Base-by-base conservation (phyloP, 805 yeast genomes). In the Suhomyces sp. region DNA sequence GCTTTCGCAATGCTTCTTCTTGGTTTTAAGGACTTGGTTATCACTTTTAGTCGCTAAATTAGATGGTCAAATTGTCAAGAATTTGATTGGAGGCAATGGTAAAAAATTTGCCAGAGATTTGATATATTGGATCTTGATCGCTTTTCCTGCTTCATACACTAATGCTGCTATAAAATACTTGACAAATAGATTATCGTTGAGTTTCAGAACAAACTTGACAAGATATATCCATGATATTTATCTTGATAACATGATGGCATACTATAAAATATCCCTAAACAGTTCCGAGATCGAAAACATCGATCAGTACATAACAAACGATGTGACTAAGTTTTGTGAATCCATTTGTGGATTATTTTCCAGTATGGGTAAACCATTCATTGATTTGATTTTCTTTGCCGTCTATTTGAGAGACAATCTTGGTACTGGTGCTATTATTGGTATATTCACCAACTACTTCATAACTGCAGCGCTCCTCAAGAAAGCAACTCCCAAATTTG, bases 1-100 rank as follows among this genome's bases (percentile, higher is more conserved):
- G 43, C 66, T 81, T 2, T 75, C 89, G 6, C 97, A 92, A 62
- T 82, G 92, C 51, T 74, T 82, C 54, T 87, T 90, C 59, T 76
- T 92, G 40, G 74, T 89, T 20, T 76, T 89, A 57, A 78, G 98
- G 68, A 92, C 98, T 0, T 92, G 92, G 87, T 76, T 92, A 53
- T 86, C 94, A 25, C 76, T 92, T 51, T 71, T 91, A 52, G 90
- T 92, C 29, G 96, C 98, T 3, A 86, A 86, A 64, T 75, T 92
- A 47, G 98, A 92, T 67, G 97, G 97, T 60, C 93, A 88, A 66
- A 87, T 92, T 47, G 97, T 91, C 44, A 86, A 88, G 65, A 93
- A 91, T 67, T 81, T 92, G 63, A 89, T 92, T 58, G 85, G 90
- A 15, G 90, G 91, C 15, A 83, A 86, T 57, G 89, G 91, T 17